Base-by-base conservation (phyloP, 345 rosid species). In the Toxicodendron radicans region DNA sequence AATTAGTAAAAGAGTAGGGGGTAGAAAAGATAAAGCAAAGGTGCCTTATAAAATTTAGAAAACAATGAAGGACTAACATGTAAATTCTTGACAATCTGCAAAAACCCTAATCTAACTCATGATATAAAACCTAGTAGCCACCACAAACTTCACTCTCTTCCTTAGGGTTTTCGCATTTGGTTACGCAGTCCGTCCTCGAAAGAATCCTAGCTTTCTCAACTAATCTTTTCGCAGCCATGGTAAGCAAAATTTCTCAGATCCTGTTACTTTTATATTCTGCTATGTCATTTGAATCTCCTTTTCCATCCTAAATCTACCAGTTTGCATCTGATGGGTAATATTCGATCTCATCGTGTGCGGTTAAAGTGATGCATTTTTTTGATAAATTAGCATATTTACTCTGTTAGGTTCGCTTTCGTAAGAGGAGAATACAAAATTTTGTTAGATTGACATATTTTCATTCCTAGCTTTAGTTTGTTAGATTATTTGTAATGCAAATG, bases 161-260 rank as follows among this genome's bases (percentile, higher is more conserved):
- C 21, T 9, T 51, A 69, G 77, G 73, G 73, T 52, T 70, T 73
- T 70, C 63, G 66, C 41, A 33, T 7, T 59, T 45, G 10, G 2
- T 20, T 16, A 13, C 53, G 12, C 24, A 8, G 43, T 11, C 60
- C 70, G 61, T 52, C 58, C 10, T 14, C 14, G 3, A n/a, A 11
- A 3, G 12, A 20, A 12, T 38, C 27, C 66, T 48, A 62, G 11
- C 23, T 3, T 14, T 48, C 66, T 41, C 53, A 9, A 10, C 32
- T 6, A 12, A 58, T 32, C 51, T 10, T 43, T 6, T 54, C 33
- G 73, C 71, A 38, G 70, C 79, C 76, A 81, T 81, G 84, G 84
- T 81, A 74, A 68, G 74, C 20, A 3, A 8, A n/a, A 11, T 21
- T 17, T 38, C 52, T 61, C 18, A 27, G 0, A n/a, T 32, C 8